Evolutionary conservation across 2,329 filamentous ascomycete genomes (phyloP).

Genomic region (Diplodia scrobiculata): DNA sequence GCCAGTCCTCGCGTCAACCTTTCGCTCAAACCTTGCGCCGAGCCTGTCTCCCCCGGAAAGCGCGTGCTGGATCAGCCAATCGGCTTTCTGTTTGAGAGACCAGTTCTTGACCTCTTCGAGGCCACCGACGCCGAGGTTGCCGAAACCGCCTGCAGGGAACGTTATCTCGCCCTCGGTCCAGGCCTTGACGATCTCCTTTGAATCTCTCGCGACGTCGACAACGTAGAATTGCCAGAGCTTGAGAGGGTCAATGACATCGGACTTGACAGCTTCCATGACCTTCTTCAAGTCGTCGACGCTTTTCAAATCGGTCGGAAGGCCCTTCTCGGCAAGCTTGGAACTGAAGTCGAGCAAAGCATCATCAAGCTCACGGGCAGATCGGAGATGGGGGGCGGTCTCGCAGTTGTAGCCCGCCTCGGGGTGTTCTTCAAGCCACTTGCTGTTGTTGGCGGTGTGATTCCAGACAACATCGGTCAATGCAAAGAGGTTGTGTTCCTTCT

Average conservation of each 20-base stretch:
- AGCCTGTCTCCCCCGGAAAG: slow-evolving; percentile 72
- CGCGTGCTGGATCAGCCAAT: slow-evolving; percentile 68
- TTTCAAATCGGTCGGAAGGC: slow-evolving; percentile 73
- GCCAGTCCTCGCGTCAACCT: slow-evolving; percentile 67
- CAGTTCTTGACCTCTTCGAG: slow-evolving; percentile 58
- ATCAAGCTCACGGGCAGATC: slow-evolving; percentile 73
- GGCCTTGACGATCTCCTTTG: slow-evolving; percentile 66
- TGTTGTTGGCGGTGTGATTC: slow-evolving; percentile 97
- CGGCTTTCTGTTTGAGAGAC: slow-evolving; percentile 61
- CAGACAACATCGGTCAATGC: slow-evolving; percentile 95
- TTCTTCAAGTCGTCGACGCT: slow-evolving; percentile 70
- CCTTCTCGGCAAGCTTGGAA: slow-evolving; percentile 63
- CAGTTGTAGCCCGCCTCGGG: slow-evolving; percentile 96
- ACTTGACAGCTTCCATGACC: slow-evolving; percentile 83
- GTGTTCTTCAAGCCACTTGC: slow-evolving; percentile 88
- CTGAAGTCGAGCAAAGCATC: slow-evolving; percentile 69
- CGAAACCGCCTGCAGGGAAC: slow-evolving; percentile 58
- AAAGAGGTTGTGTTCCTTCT: slow-evolving; percentile 79
- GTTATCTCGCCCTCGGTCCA: slow-evolving; percentile 67
- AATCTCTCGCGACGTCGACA: slow-evolving; percentile 73
- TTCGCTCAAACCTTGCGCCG: slow-evolving; percentile 75
- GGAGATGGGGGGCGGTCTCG: slow-evolving; percentile 76
- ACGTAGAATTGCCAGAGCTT: slow-evolving; percentile 94
- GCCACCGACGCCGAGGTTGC: slow-evolving; percentile 51
- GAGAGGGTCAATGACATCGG: slow-evolving; percentile 73